Conservation (phyloP, 495 filamentous ascomycete genomes). For the Lophium mytilinum region DNA sequence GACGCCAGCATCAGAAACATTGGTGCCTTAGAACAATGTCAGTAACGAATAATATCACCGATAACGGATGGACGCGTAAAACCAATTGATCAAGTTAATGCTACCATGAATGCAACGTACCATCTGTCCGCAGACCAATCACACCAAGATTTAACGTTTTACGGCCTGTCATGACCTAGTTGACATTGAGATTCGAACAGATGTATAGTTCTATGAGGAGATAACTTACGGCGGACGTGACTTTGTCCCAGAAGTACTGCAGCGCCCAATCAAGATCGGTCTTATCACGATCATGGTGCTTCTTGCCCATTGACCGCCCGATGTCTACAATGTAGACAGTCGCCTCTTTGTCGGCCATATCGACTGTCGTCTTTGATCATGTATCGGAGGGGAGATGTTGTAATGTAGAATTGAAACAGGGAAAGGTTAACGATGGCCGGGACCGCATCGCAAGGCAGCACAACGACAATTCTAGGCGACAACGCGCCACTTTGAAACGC, state of each 20-base stretch:
- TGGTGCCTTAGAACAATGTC: conserved; percentile 41
- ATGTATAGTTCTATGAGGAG: neutral
- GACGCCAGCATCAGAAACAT: conserved; percentile 47
- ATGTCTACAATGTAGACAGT: conserved; percentile 89
- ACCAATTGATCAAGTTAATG: neutral
- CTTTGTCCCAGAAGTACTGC: conserved; percentile 95
- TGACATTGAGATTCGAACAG: neutral
- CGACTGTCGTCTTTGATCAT: conserved; percentile 3
- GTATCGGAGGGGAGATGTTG: neutral
- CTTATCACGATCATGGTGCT: conserved; percentile 60
- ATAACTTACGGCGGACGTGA: conserved; percentile 62
- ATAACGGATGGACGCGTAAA: no score
- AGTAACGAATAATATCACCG: neutral
- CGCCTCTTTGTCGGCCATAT: conserved; percentile 91
- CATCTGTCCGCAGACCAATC: conserved; percentile 72
- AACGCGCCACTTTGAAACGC: no score
- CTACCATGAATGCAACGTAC: conserved; percentile 34
- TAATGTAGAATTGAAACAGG: neutral
- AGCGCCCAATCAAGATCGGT: conserved; percentile 84
- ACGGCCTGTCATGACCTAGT: conserved; percentile 64
- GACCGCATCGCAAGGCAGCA: no score
- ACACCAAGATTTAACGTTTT: conserved; percentile 77
- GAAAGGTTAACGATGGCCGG: neutral
- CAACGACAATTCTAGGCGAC: no score
- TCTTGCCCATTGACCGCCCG: conserved; percentile 72